phyloP scores from a whole-genome alignment of 2,329 filamentous ascomycete species.

The Diaporthe velutina region DNA sequence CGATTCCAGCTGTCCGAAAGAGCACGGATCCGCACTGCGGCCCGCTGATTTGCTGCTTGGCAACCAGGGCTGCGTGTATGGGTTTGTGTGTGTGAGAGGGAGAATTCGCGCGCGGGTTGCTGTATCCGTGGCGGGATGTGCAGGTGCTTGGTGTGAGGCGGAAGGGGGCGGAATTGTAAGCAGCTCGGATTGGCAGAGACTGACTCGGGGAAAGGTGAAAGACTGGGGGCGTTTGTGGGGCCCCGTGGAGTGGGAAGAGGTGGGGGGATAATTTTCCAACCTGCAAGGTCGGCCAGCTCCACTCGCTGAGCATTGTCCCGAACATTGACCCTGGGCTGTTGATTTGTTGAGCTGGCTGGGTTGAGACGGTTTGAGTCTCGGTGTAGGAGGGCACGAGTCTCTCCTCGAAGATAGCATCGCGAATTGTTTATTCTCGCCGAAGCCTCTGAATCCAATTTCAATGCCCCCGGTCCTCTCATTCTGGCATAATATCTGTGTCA shows the following conservation, averaged over 20 bases:
- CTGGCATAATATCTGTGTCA: neutral
- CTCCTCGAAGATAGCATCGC: neutral
- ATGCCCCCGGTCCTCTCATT: too few species aligned
- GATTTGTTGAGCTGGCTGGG: neutral
- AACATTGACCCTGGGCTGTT: neutral
- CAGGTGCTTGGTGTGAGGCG: neutral
- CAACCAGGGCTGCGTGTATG: conserved; percentile 1
- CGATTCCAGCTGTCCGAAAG: conserved; percentile 24
- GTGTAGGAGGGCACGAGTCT: conserved; percentile 1
- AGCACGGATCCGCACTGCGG: conserved; percentile 29
- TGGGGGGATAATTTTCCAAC: neutral
- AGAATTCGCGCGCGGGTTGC: neutral
- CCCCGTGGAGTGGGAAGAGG: conserved; percentile 5
- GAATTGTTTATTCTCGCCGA: neutral
- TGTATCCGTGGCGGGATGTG: neutral
- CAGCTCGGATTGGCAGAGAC: conserved; percentile 3
- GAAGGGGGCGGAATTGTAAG: neutral
- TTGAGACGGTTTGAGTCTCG: neutral
- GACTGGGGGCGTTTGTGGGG: conserved; percentile 9
- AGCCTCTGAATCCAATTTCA: neutral
- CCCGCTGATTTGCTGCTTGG: conserved; percentile 15
- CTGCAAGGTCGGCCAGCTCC: neutral
- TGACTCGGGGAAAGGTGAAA: conserved; percentile 15
- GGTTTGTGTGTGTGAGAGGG: neutral
- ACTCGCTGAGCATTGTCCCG: conserved; percentile 29